These are phyloP conservation scores for Russula vinacea DNA, from an alignment of 768 basidiomycete species.

Conservation along the genomic window DNA sequence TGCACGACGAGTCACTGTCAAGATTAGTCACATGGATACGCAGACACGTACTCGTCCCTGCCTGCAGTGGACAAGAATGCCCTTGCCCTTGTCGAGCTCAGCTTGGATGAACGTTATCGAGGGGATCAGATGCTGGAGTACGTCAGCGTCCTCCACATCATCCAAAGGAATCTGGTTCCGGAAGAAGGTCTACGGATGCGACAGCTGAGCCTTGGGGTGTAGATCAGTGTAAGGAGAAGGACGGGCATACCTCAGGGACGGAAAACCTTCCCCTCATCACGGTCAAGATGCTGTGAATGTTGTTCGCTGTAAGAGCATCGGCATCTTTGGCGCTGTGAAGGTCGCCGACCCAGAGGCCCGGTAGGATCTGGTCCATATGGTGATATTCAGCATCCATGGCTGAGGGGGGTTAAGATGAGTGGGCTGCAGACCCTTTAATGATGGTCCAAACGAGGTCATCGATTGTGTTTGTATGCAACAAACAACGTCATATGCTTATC, in stretches of 20 bases:
- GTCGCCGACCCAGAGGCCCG: constrained; percentile 83
- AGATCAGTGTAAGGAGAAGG: not conserved
- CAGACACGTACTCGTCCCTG: constrained; percentile 73
- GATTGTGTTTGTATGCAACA: constrained; percentile 15
- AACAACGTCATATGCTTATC: constrained; percentile 10
- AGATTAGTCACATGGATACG: not conserved
- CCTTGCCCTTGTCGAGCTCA: constrained; percentile 69
- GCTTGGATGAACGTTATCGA: constrained; percentile 81
- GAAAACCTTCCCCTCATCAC: constrained; percentile 68
- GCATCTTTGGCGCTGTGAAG: constrained; percentile 65
- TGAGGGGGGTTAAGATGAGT: not conserved
- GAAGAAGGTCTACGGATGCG: constrained; percentile 61
- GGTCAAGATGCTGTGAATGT: constrained; percentile 72
- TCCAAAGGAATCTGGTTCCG: constrained; percentile 77
- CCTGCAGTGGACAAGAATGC: constrained; percentile 90
- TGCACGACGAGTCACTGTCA: not conserved
- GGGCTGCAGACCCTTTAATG: not conserved
- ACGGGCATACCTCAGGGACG: constrained; percentile 54
- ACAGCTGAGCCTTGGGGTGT: not conserved
- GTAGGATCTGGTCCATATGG: constrained; percentile 74
- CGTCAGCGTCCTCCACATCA: constrained; percentile 71
- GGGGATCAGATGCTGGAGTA: constrained; percentile 72
- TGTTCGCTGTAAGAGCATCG: constrained; percentile 56
- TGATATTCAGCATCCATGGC: constrained; percentile 25
- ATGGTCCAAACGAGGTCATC: constrained; percentile 3